Percentiles rank a stretch among this genome's conserved stretches.
Evolutionary conservation across 2,329 filamentous ascomycete species (phyloP).

Genomic region (Diplodia mutila): DNA sequence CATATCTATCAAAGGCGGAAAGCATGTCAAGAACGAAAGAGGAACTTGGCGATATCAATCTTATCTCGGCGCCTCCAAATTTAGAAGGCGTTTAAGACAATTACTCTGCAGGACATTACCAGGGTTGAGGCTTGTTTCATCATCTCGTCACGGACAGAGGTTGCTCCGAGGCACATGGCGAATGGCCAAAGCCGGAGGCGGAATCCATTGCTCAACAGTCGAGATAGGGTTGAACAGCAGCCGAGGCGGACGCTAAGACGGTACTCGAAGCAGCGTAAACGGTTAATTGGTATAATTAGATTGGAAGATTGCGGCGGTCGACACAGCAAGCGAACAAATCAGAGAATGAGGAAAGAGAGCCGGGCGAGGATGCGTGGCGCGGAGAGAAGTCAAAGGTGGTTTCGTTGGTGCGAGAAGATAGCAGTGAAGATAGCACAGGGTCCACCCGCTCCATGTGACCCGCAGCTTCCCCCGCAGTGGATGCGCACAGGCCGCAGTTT

Average conservation of each 20-base stretch:
- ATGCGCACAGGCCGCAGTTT: slow-evolving; percentile 1
- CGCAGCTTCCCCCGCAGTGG: slow-evolving; percentile 6
- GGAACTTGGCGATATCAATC: no score
- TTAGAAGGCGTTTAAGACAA: neutral
- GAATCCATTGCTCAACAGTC: neutral
- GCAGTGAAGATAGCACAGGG: neutral
- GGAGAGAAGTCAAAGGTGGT: no score
- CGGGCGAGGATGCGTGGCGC: neutral
- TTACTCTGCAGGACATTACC: no score
- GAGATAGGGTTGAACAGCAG: neutral
- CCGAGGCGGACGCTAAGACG: no score
- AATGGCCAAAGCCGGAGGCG: neutral
- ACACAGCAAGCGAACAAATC: neutral
- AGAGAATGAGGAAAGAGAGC: neutral
- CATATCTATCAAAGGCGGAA: no score
- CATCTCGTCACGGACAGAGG: neutral
- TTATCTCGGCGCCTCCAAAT: neutral
- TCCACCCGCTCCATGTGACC: neutral
- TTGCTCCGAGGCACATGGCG: neutral
- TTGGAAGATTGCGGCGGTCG: neutral
- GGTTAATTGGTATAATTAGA: slow-evolving; percentile 5
- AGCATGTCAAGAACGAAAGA: no score
- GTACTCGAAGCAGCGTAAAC: neutral
- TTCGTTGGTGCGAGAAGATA: no score
- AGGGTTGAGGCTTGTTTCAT: neutral